A percentile compares a stretch with the other conserved stretches of the same genome.
Conservation (phyloP, 164 flowering plant species). For the Chimonanthus praecox region DNA sequence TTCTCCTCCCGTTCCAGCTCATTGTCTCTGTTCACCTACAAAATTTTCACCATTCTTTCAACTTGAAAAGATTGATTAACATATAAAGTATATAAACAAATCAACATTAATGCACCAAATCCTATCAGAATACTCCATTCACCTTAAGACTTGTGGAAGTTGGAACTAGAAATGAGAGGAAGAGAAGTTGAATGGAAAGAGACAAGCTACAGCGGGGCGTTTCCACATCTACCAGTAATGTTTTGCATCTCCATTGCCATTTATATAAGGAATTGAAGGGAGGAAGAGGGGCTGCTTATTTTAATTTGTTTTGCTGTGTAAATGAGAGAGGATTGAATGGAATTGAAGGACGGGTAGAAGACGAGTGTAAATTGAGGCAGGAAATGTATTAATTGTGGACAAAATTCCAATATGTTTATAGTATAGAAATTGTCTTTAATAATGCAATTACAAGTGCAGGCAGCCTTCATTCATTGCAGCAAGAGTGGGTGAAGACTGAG, state of each 20-base stretch:
- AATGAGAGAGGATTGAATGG: slow-evolving; percentile 31
- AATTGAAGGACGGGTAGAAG: slow-evolving; percentile 56
- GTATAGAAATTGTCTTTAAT: slow-evolving; percentile 38
- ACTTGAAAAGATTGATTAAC: too few species aligned
- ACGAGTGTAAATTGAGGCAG: slow-evolving; percentile 40
- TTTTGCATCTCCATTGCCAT: slow-evolving; percentile 29
- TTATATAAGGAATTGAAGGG: slow-evolving; percentile 46
- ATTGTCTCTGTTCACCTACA: background rate
- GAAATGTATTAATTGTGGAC: slow-evolving; percentile 66
- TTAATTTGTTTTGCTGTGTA: slow-evolving; percentile 35
- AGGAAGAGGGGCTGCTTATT: slow-evolving; percentile 25
- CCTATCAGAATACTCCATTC: background rate
- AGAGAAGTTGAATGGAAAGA: slow-evolving; percentile 11
- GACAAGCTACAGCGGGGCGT: slow-evolving; percentile 14
- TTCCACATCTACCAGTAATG: background rate
- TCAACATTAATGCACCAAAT: too few species aligned
- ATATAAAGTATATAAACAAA: too few species aligned
- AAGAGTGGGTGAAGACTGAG: background rate
- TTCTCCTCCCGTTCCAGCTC: slow-evolving; percentile 25
- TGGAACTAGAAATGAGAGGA: slow-evolving; percentile 18
- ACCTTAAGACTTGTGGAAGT: slow-evolving; percentile 22
- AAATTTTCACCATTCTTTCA: too few species aligned
- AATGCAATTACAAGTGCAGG: slow-evolving; percentile 49
- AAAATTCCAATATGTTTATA: slow-evolving; percentile 14
- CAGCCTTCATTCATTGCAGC: slow-evolving; percentile 44